A percentile compares a stretch with the other conserved stretches of the same genome.
Conservation (phyloP, 495 filamentous ascomycete genomes). For the Stereocaulon alpinum region DNA sequence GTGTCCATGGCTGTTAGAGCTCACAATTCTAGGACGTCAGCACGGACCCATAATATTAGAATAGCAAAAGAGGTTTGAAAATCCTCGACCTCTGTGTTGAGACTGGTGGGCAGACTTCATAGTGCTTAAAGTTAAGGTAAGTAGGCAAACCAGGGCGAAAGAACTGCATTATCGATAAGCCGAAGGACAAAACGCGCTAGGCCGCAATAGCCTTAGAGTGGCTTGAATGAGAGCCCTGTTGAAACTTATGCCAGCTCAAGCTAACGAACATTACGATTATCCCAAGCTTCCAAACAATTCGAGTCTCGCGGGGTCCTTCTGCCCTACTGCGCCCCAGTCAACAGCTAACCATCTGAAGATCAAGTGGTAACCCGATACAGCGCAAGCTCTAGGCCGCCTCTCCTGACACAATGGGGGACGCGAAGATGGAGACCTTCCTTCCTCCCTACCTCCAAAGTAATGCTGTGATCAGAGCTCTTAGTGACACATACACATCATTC, state of each 20-base stretch:
- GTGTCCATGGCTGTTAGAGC: slow-evolving; percentile 54
- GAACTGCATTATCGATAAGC: slow-evolving; percentile 1
- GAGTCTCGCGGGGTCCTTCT: not conserved
- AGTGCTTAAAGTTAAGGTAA: not conserved
- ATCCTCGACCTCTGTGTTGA: too few species aligned
- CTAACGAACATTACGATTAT: not conserved
- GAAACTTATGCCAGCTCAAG: not conserved
- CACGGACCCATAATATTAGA: not conserved
- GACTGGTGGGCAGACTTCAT: not conserved
- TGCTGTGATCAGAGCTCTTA: slow-evolving; percentile 53
- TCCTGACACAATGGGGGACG: slow-evolving; percentile 24
- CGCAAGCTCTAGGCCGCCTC: not conserved
- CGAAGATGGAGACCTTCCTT: slow-evolving; percentile 42
- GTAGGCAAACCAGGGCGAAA: not conserved
- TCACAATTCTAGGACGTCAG: not conserved
- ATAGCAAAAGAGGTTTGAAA: not conserved
- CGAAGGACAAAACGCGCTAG: not conserved
- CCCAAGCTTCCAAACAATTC: not conserved
- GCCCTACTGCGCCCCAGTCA: not conserved
- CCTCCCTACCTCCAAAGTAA: slow-evolving; percentile 59
- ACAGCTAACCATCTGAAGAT: not conserved
- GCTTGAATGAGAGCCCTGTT: not conserved
- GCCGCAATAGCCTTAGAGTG: not conserved
- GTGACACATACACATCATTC: slow-evolving; percentile 74
- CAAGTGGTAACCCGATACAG: not conserved